A percentile compares a stretch with the other conserved stretches of the same genome.
These are phyloP conservation scores for Magnaporthales sp. DNA, from an alignment of 2,329 filamentous ascomycete genomes.

Conservation along the genomic window DNA sequence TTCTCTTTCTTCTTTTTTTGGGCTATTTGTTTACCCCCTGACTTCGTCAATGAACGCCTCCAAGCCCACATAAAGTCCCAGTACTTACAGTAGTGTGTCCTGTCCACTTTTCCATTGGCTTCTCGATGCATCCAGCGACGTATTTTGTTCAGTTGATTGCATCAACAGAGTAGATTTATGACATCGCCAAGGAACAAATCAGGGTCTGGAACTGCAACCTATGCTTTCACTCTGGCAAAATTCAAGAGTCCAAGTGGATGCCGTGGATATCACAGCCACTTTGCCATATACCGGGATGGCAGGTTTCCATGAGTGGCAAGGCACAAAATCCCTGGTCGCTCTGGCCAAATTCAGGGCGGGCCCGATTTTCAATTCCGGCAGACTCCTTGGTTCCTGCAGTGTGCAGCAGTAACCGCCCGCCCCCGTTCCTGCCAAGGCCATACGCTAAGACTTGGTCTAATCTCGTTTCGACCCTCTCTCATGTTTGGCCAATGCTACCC, in stretches of 20 bases:
- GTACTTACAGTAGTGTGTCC: not conserved
- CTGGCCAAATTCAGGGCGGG: not conserved
- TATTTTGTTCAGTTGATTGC: not conserved
- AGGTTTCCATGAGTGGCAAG: not conserved
- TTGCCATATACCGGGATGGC: not conserved
- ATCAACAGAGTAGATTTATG: not conserved
- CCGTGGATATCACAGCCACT: not conserved
- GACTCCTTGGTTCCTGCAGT: not conserved
- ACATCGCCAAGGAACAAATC: not conserved
- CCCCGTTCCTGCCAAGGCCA: not conserved
- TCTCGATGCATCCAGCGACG: not conserved
- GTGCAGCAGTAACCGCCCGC: not conserved
- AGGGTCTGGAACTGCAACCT: not conserved
- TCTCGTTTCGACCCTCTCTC: conserved; percentile 2
- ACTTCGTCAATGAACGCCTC: not conserved
- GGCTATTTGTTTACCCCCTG: not conserved
- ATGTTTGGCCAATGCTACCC: not conserved
- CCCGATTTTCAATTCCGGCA: not conserved
- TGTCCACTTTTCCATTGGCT: not conserved
- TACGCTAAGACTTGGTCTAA: not conserved
- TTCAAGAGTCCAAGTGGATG: not conserved
- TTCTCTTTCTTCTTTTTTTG: not conserved
- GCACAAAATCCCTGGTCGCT: not conserved
- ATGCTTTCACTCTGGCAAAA: not conserved
- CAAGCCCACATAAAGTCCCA: not conserved